Percentiles rank a stretch among this genome's conserved stretches.
phyloP scores from a whole-genome alignment of 352 stramenopile genomes.

The Phytophthora capsici region DNA sequence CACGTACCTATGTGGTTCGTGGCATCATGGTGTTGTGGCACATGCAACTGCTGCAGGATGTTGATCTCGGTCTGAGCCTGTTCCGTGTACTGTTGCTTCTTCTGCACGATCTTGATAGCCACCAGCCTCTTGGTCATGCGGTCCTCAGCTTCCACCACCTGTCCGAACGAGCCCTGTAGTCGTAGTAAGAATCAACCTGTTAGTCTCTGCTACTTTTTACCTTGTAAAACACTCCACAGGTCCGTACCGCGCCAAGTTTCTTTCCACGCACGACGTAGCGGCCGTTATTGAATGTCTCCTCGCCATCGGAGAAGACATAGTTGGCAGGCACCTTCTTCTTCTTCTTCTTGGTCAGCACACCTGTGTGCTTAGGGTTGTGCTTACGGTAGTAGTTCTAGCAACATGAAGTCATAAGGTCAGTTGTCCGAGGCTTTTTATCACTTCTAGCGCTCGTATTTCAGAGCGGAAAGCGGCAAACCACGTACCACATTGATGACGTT shows the following conservation, averaged over 20 bases:
- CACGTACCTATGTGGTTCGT: slow-evolving; percentile 93
- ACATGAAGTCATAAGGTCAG: slow-evolving; percentile 3
- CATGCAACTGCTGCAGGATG: slow-evolving; percentile 92
- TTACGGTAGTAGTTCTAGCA: slow-evolving; percentile 86
- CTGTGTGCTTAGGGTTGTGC: slow-evolving; percentile 62
- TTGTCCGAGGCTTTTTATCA: background rate
- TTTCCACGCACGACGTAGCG: slow-evolving; percentile 77
- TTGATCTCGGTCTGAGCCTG: slow-evolving; percentile 98
- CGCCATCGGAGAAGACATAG: slow-evolving; percentile 65
- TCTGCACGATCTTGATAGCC: slow-evolving; percentile 99
- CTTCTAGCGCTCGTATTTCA: background rate
- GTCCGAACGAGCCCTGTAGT: slow-evolving; percentile 80
- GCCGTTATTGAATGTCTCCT: slow-evolving; percentile 80
- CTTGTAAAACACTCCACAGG: background rate
- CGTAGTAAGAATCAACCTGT: slow-evolving; percentile 15
- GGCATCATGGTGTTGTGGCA: slow-evolving; percentile 64
- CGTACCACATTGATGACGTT: slow-evolving; percentile 95
- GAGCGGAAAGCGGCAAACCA: background rate
- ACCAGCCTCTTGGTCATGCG: slow-evolving; percentile 86
- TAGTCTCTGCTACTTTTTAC: slow-evolving; percentile 6
- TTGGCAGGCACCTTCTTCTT: slow-evolving; percentile 65
- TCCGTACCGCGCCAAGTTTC: slow-evolving; percentile 75
- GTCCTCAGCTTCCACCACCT: slow-evolving; percentile 84
- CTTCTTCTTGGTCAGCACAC: slow-evolving; percentile 60
- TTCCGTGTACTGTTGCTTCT: slow-evolving; percentile 96